Conservation (phyloP, 768 basidiomycete species). For the Rhodosporidiobolus odoratus region DNA sequence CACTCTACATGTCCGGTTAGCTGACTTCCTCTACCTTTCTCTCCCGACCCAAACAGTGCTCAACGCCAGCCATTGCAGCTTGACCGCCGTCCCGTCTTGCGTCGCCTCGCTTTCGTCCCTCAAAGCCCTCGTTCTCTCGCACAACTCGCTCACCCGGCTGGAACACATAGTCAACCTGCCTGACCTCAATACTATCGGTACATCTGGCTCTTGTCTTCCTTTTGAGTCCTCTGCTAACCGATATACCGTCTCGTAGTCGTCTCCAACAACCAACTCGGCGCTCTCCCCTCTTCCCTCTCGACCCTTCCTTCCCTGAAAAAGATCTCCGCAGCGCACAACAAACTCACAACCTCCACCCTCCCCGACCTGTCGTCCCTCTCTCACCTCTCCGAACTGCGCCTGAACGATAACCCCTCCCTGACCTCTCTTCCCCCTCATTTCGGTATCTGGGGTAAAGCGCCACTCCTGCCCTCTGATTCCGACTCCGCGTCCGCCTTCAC, state of each 20-base stretch:
- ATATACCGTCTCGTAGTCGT: slow-evolving; percentile 10
- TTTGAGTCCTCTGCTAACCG: background rate
- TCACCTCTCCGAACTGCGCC: slow-evolving; percentile 34
- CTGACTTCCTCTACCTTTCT: background rate
- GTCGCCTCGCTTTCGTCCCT: slow-evolving; percentile 25
- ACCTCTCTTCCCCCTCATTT: slow-evolving; percentile 31
- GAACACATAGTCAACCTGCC: slow-evolving; percentile 23
- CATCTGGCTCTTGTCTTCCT: background rate
- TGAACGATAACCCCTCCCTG: slow-evolving; percentile 35
- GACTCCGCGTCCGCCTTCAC: background rate
- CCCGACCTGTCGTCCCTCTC: slow-evolving; percentile 35
- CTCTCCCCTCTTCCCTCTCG: slow-evolving; percentile 29
- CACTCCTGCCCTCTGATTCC: background rate
- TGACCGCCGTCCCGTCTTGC: slow-evolving; percentile 20
- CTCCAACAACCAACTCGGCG: slow-evolving; percentile 36
- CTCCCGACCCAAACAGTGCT: slow-evolving; percentile 18
- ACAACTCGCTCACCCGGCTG: slow-evolving; percentile 32
- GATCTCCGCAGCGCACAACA: slow-evolving; percentile 40
- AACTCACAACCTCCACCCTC: slow-evolving; percentile 25
- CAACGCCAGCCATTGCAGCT: slow-evolving; percentile 30
- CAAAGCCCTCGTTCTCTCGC: slow-evolving; percentile 37
- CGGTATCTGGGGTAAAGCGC: slow-evolving; percentile 28
- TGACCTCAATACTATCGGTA: slow-evolving; percentile 36
- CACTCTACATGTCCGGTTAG: no score
- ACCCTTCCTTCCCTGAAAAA: slow-evolving; percentile 39